phyloP scores from a whole-genome alignment of 371 early-diverging fungal genomes.

The Gilbertella persicaria region DNA sequence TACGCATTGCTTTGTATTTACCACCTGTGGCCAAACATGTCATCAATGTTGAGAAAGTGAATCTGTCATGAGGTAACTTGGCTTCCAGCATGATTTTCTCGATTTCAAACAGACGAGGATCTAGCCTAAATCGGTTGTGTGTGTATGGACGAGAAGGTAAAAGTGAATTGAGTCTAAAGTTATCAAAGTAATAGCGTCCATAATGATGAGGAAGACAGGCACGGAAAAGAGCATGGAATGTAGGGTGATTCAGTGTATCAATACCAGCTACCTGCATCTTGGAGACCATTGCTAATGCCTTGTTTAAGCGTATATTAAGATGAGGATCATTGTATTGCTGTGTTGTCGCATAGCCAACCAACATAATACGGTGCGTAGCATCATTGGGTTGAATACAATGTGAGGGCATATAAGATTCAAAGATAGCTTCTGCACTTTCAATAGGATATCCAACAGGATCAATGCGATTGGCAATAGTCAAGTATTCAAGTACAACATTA shows the following conservation, averaged over 20 bases:
- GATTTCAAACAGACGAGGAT: slow-evolving; percentile 45
- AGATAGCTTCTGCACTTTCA: slow-evolving; percentile 31
- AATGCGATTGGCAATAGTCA: slow-evolving; percentile 36
- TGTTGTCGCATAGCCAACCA: slow-evolving; percentile 37
- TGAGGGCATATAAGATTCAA: slow-evolving; percentile 34
- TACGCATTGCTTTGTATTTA: slow-evolving; percentile 39
- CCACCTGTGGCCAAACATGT: slow-evolving; percentile 46
- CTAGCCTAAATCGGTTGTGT: slow-evolving; percentile 17
- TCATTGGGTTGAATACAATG: slow-evolving; percentile 35
- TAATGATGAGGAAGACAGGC: slow-evolving; percentile 44
- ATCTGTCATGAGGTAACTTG: slow-evolving; percentile 39
- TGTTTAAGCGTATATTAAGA: slow-evolving; percentile 38
- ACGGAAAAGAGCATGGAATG: slow-evolving; percentile 37
- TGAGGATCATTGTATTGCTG: slow-evolving; percentile 22
- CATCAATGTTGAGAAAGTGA: slow-evolving; percentile 33
- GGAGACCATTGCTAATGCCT: slow-evolving; percentile 28
- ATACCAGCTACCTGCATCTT: slow-evolving; percentile 33
- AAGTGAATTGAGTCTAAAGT: slow-evolving; percentile 27
- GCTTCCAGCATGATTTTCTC: slow-evolving; percentile 47
- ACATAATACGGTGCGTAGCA: slow-evolving; percentile 25
- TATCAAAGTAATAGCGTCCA: slow-evolving; percentile 37
- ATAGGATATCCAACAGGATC: slow-evolving; percentile 37
- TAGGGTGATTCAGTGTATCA: slow-evolving; percentile 20
- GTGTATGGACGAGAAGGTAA: slow-evolving; percentile 5
- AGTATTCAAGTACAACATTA: slow-evolving; percentile 37